Evolutionary conservation across 1,139 yeast genomes (phyloP).

Genomic region (Sugiyamaella castrensis): DNA sequence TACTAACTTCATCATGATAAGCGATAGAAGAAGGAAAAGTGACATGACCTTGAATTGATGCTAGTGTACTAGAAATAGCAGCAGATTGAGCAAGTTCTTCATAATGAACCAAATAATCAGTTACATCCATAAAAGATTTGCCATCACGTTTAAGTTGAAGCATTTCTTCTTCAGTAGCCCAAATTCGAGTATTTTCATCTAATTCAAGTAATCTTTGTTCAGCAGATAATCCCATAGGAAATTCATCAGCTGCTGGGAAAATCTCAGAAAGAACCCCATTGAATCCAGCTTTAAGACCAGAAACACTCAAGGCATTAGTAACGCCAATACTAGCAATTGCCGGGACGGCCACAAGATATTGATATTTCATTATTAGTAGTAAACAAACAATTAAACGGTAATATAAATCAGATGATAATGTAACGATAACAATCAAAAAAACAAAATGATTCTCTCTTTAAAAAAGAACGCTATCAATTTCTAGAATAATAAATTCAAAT

Average conservation of each 20-base stretch:
- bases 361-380: constrained; percentile 6
- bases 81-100: constrained; percentile 3
- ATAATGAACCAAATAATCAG: constrained; percentile 41
- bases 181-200: constrained; percentile 37
- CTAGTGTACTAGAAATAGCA: constrained; percentile 7
- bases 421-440: background rate
- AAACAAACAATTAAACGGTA: background rate
- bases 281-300: constrained; percentile 7
- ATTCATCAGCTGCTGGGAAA: background rate
- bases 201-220: constrained; percentile 35
- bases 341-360: background rate
- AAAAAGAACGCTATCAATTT: no score
- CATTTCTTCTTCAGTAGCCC: constrained; percentile 58
- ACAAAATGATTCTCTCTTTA: background rate
- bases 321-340: constrained; percentile 9
- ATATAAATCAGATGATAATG: no score
- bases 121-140: constrained; percentile 66
- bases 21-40: constrained; percentile 52
- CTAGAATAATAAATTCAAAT: no score
- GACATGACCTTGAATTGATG: constrained; percentile 41
- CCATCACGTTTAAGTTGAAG: constrained; percentile 52
- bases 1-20: constrained; percentile 43
- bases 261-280: constrained; percentile 3
- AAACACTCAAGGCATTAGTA: constrained; percentile 14
- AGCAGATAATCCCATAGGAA: constrained; percentile 5